Evolutionary conservation across 1,139 yeast species (phyloP), one percentile per base, ranked within the genome.

Genomic region (Taphrina communis): DNA sequence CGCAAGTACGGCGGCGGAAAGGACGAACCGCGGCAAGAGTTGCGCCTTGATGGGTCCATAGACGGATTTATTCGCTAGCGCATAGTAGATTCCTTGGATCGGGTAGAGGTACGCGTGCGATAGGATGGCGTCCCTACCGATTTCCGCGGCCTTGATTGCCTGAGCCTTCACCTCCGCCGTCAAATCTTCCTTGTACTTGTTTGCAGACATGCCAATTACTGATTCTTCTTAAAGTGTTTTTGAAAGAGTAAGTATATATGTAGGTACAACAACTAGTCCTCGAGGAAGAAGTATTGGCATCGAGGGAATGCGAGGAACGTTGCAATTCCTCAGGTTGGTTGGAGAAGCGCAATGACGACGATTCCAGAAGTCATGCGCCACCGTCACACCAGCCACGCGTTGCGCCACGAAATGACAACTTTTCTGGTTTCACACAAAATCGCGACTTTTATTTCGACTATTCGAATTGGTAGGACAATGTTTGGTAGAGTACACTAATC

Each of bases 71-170:
- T 63, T 31, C 14, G 61, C 48, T 11, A 51, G 51, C 21, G 52
- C 38, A 36, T 44, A 63, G 55, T 44, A 55, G 67, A 63, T 63
- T 31, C 67, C 67, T n/a, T 55, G 41, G 48, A 63, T 42, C 19
- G 67, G 67, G n/a, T 63, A 63, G 39, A 63, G 12, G 59, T 55
- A 63, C 11, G 61, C 61, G 14, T 44, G 50, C 9, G 56, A 44
- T 5, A 46, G 12, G 36, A 63, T 44, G 11, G 67, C 67, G 25
- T 63, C 67, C 21, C 38, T 53, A 35, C 67, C 67, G 2, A 63
- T 44, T 9, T 56, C 67, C 19, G 59, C 59, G 8, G 61, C 67
- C 38, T 57, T 56, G 36, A 39, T 25, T 6, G 67, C 59, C 56
- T 63, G 67, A 38, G 31, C 48, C 36, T 57, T 46, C 21, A 57